A percentile compares a stretch with the other conserved stretches of the same genome.
phyloP scores from a whole-genome alignment of 2,329 filamentous ascomycete species.

The Venturiaceae sp. region DNA sequence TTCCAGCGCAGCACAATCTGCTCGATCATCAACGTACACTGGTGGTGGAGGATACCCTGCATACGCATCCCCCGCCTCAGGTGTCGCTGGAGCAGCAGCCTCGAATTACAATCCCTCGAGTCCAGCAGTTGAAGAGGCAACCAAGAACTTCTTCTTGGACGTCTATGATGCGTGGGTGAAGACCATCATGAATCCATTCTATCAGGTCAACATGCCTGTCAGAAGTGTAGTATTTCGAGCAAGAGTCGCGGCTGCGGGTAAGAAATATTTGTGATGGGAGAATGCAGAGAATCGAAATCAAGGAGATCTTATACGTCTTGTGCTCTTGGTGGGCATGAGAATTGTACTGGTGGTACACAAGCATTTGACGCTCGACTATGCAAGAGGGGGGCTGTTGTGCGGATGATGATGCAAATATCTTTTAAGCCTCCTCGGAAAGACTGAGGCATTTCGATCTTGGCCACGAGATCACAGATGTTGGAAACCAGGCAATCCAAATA shows the following conservation, averaged over 20 bases:
- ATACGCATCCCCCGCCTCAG: slow-evolving; percentile 14
- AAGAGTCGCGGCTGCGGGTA: slow-evolving; percentile 76
- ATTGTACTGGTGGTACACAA: background rate
- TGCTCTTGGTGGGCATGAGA: background rate
- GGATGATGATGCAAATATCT: too few relatives aligned
- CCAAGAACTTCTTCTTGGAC: slow-evolving; percentile 88
- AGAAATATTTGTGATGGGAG: slow-evolving; percentile 65
- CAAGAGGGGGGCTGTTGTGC: too few relatives aligned
- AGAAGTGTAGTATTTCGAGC: slow-evolving; percentile 77
- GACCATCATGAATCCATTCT: slow-evolving; percentile 95
- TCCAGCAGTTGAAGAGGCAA: slow-evolving; percentile 88
- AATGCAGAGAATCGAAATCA: background rate
- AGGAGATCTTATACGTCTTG: too few relatives aligned
- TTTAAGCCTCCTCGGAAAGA: too few relatives aligned
- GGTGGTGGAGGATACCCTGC: slow-evolving; percentile 22
- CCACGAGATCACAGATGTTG: too few relatives aligned
- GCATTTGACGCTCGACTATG: too few relatives aligned
- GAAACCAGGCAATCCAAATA: too few relatives aligned
- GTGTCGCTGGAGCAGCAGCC: slow-evolving; percentile 37
- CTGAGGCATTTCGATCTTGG: too few relatives aligned
- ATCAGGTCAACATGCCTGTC: slow-evolving; percentile 74
- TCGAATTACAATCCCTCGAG: slow-evolving; percentile 61
- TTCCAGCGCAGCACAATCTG: slow-evolving; percentile 10
- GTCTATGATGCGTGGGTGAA: slow-evolving; percentile 97
- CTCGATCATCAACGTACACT: slow-evolving; percentile 12